phyloP scores from a whole-genome alignment of 2,329 filamentous ascomycete genomes.

The Phialophora chinensis region DNA sequence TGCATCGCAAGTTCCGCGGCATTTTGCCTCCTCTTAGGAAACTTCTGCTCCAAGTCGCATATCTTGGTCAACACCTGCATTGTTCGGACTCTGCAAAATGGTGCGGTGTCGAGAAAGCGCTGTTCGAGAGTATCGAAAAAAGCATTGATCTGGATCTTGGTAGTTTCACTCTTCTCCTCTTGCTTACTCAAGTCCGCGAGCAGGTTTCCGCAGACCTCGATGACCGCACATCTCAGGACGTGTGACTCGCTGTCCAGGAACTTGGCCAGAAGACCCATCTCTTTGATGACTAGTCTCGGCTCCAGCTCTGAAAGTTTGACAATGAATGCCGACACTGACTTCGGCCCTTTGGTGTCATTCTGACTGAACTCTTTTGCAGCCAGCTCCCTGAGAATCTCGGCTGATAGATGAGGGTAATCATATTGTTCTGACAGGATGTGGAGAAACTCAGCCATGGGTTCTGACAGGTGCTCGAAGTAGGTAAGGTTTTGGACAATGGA shows the following conservation, averaged over 20 bases:
- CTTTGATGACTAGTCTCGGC: conserved; percentile 91
- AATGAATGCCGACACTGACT: conserved; percentile 93
- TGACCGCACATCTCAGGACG: conserved; percentile 87
- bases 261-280: conserved; percentile 94
- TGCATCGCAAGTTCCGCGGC: conserved; percentile 85
- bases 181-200: conserved; percentile 88
- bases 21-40: conserved; percentile 86
- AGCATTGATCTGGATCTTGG: conserved; percentile 92
- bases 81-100: conserved; percentile 88
- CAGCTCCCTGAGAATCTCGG: conserved; percentile 90
- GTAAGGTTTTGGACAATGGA: conserved; percentile 97
- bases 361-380: conserved; percentile 98
- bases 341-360: conserved; percentile 92
- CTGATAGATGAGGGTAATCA: conserved; percentile 92
- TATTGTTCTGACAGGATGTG: conserved; percentile 97
- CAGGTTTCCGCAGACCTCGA: conserved; percentile 96
- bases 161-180: conserved; percentile 87
- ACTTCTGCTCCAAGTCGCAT: conserved; percentile 94
- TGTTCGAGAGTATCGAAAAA: conserved; percentile 98
- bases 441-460: conserved; percentile 98
- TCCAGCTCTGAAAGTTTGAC: conserved; percentile 90
- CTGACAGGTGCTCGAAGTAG: conserved; percentile 98
- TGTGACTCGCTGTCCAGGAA: conserved; percentile 97
- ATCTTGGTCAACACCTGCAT: conserved; percentile 93
- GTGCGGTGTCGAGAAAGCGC: conserved; percentile 93